Conservation (phyloP, 495 filamentous ascomycete species). For the Tuber brumale region DNA sequence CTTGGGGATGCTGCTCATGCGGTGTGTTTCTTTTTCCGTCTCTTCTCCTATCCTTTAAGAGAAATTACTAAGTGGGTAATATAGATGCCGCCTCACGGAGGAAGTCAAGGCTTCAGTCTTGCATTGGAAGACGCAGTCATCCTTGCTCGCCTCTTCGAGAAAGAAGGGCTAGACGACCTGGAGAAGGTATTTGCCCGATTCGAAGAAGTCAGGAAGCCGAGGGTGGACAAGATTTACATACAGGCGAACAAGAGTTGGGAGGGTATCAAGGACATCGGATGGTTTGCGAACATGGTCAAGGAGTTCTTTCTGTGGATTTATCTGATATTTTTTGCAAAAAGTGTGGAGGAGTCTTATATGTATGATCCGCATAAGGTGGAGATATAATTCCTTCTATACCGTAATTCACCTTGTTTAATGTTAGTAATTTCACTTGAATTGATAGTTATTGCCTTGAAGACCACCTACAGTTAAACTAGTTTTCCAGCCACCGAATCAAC, state of each 20-base stretch:
- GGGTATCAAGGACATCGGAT: constrained; percentile 45
- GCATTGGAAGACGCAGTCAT: constrained; percentile 58
- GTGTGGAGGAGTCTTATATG: not conserved
- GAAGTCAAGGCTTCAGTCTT: constrained; percentile 50
- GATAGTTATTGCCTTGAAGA: not conserved
- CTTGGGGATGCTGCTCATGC: constrained; percentile 58
- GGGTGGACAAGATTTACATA: constrained; percentile 51
- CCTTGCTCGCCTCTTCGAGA: constrained; percentile 49
- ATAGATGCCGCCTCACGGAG: constrained; percentile 57
- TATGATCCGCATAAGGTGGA: not conserved
- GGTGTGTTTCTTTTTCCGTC: constrained; percentile 42
- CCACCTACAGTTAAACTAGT: not conserved
- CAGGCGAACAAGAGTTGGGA: constrained; percentile 48
- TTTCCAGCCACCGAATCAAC: not conserved
- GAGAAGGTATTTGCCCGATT: constrained; percentile 50
- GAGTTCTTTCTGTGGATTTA: constrained; percentile 43
- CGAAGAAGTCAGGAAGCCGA: constrained; percentile 48
- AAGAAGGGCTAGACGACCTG: constrained; percentile 39
- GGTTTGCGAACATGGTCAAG: constrained; percentile 43
- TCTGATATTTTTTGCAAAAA: constrained; percentile 15
- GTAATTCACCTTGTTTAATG: not conserved
- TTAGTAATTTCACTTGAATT: not conserved
- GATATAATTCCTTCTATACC: not conserved
- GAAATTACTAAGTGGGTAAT: constrained; percentile 2
- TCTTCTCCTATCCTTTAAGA: not conserved